Percentiles rank a stretch among this genome's conserved stretches.
phyloP scores from a whole-genome alignment of 345 rosid genomes.

The Punica granatum region DNA sequence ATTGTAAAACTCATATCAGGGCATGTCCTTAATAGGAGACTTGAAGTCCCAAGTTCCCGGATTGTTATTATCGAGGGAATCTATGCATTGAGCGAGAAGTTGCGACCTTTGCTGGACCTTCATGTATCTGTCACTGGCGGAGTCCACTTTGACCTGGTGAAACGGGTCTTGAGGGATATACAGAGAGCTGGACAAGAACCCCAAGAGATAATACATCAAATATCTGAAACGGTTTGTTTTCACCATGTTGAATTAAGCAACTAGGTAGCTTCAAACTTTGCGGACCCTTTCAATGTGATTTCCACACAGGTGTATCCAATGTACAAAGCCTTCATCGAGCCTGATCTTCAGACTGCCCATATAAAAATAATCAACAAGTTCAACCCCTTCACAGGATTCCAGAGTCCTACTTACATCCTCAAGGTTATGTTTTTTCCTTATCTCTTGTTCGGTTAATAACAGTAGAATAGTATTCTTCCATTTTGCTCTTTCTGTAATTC shows the following conservation, averaged over 20 bases:
- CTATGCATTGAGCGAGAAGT: slow-evolving; percentile 85
- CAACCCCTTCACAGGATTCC: slow-evolving; percentile 96
- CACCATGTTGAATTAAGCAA: slow-evolving; percentile 1
- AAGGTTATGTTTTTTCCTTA: slow-evolving; percentile 45
- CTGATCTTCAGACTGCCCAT: slow-evolving; percentile 97
- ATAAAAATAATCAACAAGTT: slow-evolving; percentile 85
- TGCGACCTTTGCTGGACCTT: slow-evolving; percentile 84
- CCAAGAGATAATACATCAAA: slow-evolving; percentile 94
- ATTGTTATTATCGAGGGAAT: slow-evolving; percentile 93
- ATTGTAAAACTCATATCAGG: not conserved
- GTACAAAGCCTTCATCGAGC: slow-evolving; percentile 99
- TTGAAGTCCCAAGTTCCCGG: slow-evolving; percentile 87
- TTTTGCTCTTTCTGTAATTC: slow-evolving; percentile 15
- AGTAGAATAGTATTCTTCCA: slow-evolving; percentile 1
- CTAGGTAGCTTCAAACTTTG: slow-evolving; percentile 6
- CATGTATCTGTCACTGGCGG: slow-evolving; percentile 92
- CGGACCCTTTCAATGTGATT: slow-evolving; percentile 1
- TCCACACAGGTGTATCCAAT: slow-evolving; percentile 80
- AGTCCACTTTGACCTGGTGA: slow-evolving; percentile 98
- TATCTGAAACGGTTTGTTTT: slow-evolving; percentile 81
- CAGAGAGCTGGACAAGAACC: slow-evolving; percentile 99
- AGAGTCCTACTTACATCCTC: slow-evolving; percentile 89
- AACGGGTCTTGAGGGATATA: slow-evolving; percentile 91
- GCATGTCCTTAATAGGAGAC: slow-evolving; percentile 37
- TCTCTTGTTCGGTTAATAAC: slow-evolving; percentile 5